These are phyloP conservation scores for Phytophthora pluvialis DNA, from an alignment of 352 stramenopile species.

Conservation along the genomic window DNA sequence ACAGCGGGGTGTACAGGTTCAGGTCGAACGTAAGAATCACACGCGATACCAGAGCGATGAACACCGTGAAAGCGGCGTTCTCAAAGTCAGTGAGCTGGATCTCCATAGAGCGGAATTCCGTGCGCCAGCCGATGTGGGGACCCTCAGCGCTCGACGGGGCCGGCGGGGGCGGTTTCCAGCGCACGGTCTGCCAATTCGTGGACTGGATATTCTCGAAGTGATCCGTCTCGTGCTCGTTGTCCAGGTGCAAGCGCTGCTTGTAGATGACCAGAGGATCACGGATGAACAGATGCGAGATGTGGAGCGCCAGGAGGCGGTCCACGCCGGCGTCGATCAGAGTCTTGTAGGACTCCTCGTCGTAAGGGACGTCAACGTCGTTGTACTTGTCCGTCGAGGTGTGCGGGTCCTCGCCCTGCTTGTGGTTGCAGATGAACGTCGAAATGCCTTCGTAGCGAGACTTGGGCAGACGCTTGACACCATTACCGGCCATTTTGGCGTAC, in stretches of 20 bases:
- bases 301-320: constrained; percentile 95
- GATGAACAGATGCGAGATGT: constrained; percentile 99
- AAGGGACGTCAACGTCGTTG: constrained; percentile 96
- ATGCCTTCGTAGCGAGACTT: constrained; percentile 96
- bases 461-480: constrained; percentile 92
- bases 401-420: constrained; percentile 85
- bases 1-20: constrained; percentile 99
- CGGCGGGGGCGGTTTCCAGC: constrained; percentile 99
- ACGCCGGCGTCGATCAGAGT: constrained; percentile 92
- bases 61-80: constrained; percentile 99
- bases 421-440: constrained; percentile 91
- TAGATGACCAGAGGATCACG: constrained; percentile 98
- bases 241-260: constrained; percentile 86
- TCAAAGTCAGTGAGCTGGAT: constrained; percentile 99
- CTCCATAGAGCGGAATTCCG: constrained; percentile 98
- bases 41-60: constrained; percentile 97
- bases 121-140: constrained; percentile 85
- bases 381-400: constrained; percentile 84
- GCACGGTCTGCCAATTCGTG: constrained; percentile 99
- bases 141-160: constrained; percentile 35
- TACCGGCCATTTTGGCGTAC: constrained; percentile 93
- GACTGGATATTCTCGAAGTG: constrained; percentile 99
- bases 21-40: constrained; percentile 99
- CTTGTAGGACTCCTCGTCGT: constrained; percentile 95
- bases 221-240: constrained; percentile 89